A percentile compares a stretch with the other conserved stretches of the same genome.
Conservation (phyloP, 176 grass and related monocot species). For the Elaeis guineensis region DNA sequence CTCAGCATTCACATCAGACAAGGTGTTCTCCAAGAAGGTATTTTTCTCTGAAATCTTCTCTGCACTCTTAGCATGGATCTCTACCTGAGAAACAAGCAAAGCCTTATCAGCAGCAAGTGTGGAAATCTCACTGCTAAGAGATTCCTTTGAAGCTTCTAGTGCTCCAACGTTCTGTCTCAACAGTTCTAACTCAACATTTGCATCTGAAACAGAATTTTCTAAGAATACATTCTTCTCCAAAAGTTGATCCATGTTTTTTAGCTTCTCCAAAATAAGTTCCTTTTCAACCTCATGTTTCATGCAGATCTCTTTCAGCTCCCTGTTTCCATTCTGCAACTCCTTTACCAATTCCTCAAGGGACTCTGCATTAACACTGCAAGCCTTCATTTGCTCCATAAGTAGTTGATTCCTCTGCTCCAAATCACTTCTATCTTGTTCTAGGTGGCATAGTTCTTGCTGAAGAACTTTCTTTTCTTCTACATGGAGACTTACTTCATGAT, state of each 20-base stretch:
- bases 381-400: slow-evolving; percentile 36
- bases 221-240: slow-evolving; percentile 61
- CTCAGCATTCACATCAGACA: slow-evolving; percentile 24
- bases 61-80: slow-evolving; percentile 8
- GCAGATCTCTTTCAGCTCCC: slow-evolving; percentile 60
- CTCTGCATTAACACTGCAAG: slow-evolving; percentile 14
- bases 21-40: slow-evolving; percentile 22
- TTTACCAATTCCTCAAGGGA: slow-evolving; percentile 33
- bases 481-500: slow-evolving; percentile 28
- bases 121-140: slow-evolving; percentile 20
- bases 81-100: slow-evolving; percentile 11
- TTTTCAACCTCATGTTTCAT: slow-evolving; percentile 71
- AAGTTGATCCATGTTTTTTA: slow-evolving; percentile 53
- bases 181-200: slow-evolving; percentile 53
- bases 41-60: slow-evolving; percentile 27
- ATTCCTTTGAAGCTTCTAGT: slow-evolving; percentile 40
- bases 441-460: slow-evolving; percentile 50
- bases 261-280: slow-evolving; percentile 43
- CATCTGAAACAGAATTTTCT: slow-evolving; percentile 66
- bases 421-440: slow-evolving; percentile 57
- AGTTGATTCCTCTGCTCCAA: slow-evolving; percentile 39
- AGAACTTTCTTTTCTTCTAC: slow-evolving; percentile 58
- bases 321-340: slow-evolving; percentile 46
- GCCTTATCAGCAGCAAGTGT: slow-evolving; percentile 18
- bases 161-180: slow-evolving; percentile 45